Conservation (phyloP, 495 filamentous ascomycete species). For the Mytilinidion resinicola region DNA sequence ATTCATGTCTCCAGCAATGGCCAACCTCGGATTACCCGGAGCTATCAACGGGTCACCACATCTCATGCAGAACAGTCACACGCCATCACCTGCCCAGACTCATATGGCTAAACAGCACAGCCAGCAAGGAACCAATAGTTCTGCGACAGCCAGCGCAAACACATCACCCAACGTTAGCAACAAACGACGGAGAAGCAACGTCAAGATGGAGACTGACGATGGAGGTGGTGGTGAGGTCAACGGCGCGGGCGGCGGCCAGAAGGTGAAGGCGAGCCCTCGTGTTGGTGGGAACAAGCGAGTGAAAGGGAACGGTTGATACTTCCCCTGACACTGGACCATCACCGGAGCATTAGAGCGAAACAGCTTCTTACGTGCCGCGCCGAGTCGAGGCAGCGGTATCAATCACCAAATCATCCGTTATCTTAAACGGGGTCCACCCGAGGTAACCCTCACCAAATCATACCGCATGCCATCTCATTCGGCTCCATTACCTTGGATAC, state of each 20-base stretch:
- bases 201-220: constrained; percentile 70
- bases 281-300: constrained; percentile 29
- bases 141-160: constrained; percentile 64
- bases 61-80: constrained; percentile 35
- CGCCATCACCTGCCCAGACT: constrained; percentile 43
- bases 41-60: constrained; percentile 48
- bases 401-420: not conserved
- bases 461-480: not conserved
- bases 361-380: not conserved
- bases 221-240: constrained; percentile 29
- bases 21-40: constrained; percentile 49
- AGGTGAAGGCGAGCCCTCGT: constrained; percentile 39
- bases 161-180: constrained; percentile 76
- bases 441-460: not conserved
- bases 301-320: constrained; percentile 14
- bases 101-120: constrained; percentile 68
- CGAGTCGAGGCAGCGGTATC: not conserved
- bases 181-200: constrained; percentile 70
- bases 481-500: not conserved
- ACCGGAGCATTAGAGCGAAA: not conserved
- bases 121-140: constrained; percentile 60
- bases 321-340: not conserved
- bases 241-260: constrained; percentile 38
- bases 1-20: constrained; percentile 52
- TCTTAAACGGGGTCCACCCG: not conserved